Conservation (phyloP, 176 grass and related monocot species). For the maize (Zea mays) region Zm-B73-REFERENCE-NAM-5.0 NC_050105.1:112090501-112091000, state of each 20-base stretch:
- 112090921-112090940: conserved; percentile 58
- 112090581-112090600: conserved; percentile 76
- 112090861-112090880: conserved; percentile 49
- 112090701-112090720: conserved; percentile 67
- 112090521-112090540: conserved; percentile 87
- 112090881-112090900: conserved; percentile 49
- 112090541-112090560: conserved; percentile 80
- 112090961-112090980: conserved; percentile 58
- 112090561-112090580: conserved; percentile 93
- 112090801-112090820: conserved; percentile 75
- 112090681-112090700: conserved; percentile 80
- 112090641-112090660: conserved; percentile 64
- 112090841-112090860: conserved; percentile 77
- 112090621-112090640: conserved; percentile 85
- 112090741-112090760: conserved; percentile 75
- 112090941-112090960: conserved; percentile 66
- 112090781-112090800: conserved; percentile 81
- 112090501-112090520: conserved; percentile 87
- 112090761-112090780: conserved; percentile 66
- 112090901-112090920: conserved; percentile 60
- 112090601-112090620: conserved; percentile 90
- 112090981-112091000: conserved; percentile 41
- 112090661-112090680: conserved; percentile 66
- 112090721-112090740: conserved; percentile 84
- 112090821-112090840: conserved; percentile 81